A percentile compares a stretch with the other conserved stretches of the same genome.
These are phyloP conservation scores for Populus euphratica DNA, from an alignment of 345 rosid species.

Conservation along the genomic window DNA sequence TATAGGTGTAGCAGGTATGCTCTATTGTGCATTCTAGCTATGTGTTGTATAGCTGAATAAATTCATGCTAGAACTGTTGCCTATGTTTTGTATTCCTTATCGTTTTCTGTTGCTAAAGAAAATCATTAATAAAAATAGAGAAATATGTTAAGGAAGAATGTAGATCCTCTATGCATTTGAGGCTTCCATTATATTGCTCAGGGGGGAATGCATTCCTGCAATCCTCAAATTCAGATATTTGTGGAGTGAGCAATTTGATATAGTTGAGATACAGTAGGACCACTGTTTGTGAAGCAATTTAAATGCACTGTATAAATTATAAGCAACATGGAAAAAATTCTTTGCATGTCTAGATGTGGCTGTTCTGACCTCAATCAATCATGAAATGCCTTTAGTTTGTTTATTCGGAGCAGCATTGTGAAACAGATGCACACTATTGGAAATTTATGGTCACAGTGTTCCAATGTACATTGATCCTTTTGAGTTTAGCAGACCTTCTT, in stretches of 20 bases:
- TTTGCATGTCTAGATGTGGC: neutral
- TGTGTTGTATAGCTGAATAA: neutral
- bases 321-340: neutral
- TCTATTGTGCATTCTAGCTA: neutral
- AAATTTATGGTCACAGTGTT: neutral
- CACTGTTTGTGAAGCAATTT: neutral
- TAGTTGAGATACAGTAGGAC: neutral
- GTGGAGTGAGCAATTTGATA: neutral
- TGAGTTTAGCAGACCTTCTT: neutral
- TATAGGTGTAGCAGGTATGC: conserved; percentile 91
- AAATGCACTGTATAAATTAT: neutral
- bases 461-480: neutral
- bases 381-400: neutral
- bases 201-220: neutral
- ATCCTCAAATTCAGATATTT: neutral
- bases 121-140: neutral
- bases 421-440: neutral
- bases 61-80: neutral
- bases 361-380: neutral
- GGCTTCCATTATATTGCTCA: neutral
- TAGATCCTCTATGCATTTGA: neutral
- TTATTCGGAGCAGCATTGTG: neutral
- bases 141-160: neutral
- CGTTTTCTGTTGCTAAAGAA: neutral
- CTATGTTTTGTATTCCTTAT: neutral